Conservation (phyloP, 805 yeast species). For the Candida ipomoeae region DNA sequence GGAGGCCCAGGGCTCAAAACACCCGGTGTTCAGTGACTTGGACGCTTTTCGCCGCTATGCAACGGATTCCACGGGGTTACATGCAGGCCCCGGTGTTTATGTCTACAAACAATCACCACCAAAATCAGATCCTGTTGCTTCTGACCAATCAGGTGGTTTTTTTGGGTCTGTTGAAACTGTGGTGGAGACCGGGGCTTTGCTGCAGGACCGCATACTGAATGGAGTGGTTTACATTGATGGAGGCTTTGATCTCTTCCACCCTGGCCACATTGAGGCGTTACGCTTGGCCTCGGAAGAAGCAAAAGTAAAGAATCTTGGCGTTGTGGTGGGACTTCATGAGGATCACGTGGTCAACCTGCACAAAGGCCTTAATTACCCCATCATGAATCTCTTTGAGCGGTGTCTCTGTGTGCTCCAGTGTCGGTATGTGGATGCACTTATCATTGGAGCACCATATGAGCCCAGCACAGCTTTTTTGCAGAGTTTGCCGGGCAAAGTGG, state of each 20-base stretch:
- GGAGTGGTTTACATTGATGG: constrained; percentile 64
- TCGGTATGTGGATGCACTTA: constrained; percentile 71
- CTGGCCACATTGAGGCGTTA: constrained; percentile 83
- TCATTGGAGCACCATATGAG: constrained; percentile 63
- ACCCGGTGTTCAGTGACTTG: constrained; percentile 26
- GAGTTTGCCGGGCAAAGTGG: constrained; percentile 35
- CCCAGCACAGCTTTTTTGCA: constrained; percentile 42
- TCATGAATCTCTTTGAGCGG: constrained; percentile 86
- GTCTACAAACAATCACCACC: constrained; percentile 11
- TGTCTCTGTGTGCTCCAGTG: constrained; percentile 86
- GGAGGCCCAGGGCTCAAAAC: constrained; percentile 19
- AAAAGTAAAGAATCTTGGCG: constrained; percentile 34
- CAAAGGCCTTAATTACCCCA: constrained; percentile 67
- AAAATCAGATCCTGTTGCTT: no score
- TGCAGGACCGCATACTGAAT: constrained; percentile 13
- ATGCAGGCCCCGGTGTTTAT: constrained; percentile 56
- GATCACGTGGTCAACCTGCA: constrained; percentile 52
- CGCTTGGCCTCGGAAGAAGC: constrained; percentile 43
- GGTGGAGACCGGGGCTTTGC: constrained; percentile 30
- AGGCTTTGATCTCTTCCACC: constrained; percentile 86
- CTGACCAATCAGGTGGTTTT: no score
- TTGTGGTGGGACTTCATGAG: constrained; percentile 66
- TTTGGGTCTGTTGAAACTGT: constrained; percentile 21
- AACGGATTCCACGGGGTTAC: constrained; percentile 55
- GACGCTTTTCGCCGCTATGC: constrained; percentile 53